phyloP scores from a whole-genome alignment of 1,139 yeast species.

The Magnusiomyces paraingens region DNA sequence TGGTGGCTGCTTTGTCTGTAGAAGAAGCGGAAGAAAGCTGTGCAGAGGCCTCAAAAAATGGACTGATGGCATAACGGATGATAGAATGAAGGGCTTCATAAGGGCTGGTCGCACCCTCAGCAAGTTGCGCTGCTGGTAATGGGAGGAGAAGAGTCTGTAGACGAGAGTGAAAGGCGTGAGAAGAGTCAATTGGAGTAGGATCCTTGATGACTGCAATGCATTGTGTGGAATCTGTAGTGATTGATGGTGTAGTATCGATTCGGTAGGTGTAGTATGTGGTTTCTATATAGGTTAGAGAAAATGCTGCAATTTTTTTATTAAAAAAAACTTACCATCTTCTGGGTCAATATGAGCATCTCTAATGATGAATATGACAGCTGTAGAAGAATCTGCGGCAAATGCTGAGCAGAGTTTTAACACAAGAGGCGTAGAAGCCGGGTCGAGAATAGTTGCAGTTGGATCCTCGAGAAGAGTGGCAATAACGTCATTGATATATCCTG shows the following conservation, averaged over 20 bases:
- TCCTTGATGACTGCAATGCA: conserved; percentile 42
- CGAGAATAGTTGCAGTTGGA: conserved; percentile 10
- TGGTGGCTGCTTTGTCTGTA: conserved; percentile 11
- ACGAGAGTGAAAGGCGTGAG: conserved; percentile 36
- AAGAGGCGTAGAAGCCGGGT: conserved; percentile 1
- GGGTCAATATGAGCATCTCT: conserved; percentile 7
- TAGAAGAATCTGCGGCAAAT: conserved; percentile 15
- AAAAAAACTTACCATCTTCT: background rate
- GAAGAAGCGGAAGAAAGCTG: conserved; percentile 18
- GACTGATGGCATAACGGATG: conserved; percentile 48
- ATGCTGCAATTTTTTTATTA: background rate
- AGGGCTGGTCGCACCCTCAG: conserved; percentile 23
- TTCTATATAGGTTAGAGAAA: background rate
- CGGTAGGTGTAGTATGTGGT: conserved; percentile 9
- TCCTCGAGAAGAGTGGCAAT: conserved; percentile 14
- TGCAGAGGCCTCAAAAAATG: conserved; percentile 45
- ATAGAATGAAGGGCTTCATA: conserved; percentile 56
- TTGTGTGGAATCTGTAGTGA: conserved; percentile 17
- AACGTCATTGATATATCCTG: conserved; percentile 14
- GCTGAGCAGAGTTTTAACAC: conserved; percentile 13
- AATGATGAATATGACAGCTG: conserved; percentile 15
- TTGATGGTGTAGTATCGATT: conserved; percentile 15
- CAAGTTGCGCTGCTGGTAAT: background rate
- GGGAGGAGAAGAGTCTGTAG: conserved; percentile 35
- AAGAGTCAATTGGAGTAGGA: conserved; percentile 33